Conservation (phyloP, 1,139 yeast species). For the Hansenula sp. region DNA sequence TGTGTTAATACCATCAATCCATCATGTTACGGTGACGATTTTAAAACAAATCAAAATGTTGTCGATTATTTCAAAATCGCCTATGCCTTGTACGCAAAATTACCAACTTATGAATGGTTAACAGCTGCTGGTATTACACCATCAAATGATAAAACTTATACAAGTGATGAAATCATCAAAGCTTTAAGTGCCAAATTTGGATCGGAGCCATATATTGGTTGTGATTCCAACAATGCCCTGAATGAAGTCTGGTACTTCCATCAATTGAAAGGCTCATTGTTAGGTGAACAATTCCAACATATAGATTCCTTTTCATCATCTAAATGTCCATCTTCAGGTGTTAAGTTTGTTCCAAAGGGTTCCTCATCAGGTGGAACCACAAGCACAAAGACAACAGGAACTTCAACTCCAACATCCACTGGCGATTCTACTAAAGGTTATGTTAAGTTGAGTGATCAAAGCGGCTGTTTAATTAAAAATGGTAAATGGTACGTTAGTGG, state of each 20-base stretch:
- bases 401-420: slow-evolving; percentile 27
- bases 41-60: slow-evolving; percentile 50
- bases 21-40: slow-evolving; percentile 40
- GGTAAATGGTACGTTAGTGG: slow-evolving; percentile 86
- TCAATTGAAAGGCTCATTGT: slow-evolving; percentile 70
- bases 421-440: slow-evolving; percentile 34
- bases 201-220: slow-evolving; percentile 62
- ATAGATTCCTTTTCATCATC: slow-evolving; percentile 54
- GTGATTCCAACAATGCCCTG: slow-evolving; percentile 64
- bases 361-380: slow-evolving; percentile 28
- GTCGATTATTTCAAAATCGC: slow-evolving; percentile 75
- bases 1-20: slow-evolving; percentile 67
- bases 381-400: slow-evolving; percentile 23
- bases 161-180: slow-evolving; percentile 56
- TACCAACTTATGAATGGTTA: slow-evolving; percentile 73
- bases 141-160: slow-evolving; percentile 54
- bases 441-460: slow-evolving; percentile 49
- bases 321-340: slow-evolving; percentile 68
- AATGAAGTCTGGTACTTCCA: slow-evolving; percentile 93
- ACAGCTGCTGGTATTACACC: slow-evolving; percentile 68
- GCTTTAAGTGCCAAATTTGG: slow-evolving; percentile 64
- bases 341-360: slow-evolving; percentile 74
- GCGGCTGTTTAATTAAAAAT: slow-evolving; percentile 78
- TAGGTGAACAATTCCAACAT: slow-evolving; percentile 59
- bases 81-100: slow-evolving; percentile 54